These are phyloP conservation scores for Dentipellis fragilis DNA, from an alignment of 768 basidiomycete species.

Conservation along the genomic window DNA sequence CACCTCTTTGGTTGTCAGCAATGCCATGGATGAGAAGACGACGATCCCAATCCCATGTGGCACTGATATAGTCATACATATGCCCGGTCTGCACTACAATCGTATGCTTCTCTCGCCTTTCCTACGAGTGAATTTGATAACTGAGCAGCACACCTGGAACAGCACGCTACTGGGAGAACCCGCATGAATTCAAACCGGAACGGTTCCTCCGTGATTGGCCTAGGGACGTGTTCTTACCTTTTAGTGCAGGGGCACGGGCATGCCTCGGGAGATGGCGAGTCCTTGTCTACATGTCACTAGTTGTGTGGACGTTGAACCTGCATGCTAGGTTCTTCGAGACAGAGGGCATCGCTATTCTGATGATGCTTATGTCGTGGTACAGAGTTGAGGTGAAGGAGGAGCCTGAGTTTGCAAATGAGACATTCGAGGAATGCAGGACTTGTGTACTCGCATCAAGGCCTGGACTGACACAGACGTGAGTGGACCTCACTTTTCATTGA, in stretches of 20 bases:
- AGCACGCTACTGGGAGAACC: constrained; percentile 51
- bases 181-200: constrained; percentile 32
- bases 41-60: constrained; percentile 34
- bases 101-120: constrained; percentile 20
- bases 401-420: constrained; percentile 32
- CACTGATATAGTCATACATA: constrained; percentile 25
- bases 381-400: constrained; percentile 41
- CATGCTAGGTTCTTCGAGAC: constrained; percentile 36
- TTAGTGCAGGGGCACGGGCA: constrained; percentile 17
- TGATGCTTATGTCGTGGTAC: constrained; percentile 34
- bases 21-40: constrained; percentile 28
- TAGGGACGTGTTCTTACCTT: constrained; percentile 23
- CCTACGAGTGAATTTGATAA: not conserved
- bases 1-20: constrained; percentile 25
- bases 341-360: constrained; percentile 35
- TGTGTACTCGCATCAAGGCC: not conserved
- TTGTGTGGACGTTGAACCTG: not conserved
- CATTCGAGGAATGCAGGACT: constrained; percentile 31
- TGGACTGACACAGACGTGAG: constrained; percentile 3
- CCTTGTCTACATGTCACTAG: not conserved
- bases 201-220: constrained; percentile 24
- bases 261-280: constrained; percentile 14
- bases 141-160: not conserved
- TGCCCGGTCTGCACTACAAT: constrained; percentile 38
- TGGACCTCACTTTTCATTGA: not conserved